Percentiles rank a stretch among this genome's conserved stretches.
Evolutionary conservation across 164 flowering plant species (phyloP).

Genomic region (Magnolia officinalis): DNA sequence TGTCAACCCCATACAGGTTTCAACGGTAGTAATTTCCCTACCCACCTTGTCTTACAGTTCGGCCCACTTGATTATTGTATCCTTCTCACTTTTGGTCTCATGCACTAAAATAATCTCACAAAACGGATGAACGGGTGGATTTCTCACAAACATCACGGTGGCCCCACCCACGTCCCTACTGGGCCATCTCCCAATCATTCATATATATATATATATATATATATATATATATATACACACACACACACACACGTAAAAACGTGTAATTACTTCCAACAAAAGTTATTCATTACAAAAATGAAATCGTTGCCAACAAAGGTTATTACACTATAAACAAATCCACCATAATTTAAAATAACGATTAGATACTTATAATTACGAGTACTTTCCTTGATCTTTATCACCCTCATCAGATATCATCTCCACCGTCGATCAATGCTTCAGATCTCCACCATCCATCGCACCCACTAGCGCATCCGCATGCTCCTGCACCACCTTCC

Average conservation of each 20-base stretch:
- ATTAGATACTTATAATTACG: not conserved
- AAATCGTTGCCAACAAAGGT: not conserved
- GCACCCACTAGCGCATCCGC: conserved; percentile 11
- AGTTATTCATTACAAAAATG: not conserved
- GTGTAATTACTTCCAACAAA: not conserved
- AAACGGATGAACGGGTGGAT: too few relatives aligned
- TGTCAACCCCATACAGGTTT: too few relatives aligned
- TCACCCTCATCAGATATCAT: not conserved
- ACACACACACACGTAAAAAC: not conserved
- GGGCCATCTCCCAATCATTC: too few relatives aligned
- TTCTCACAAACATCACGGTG: too few relatives aligned
- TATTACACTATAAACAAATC: conserved; percentile 3
- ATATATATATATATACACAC: too few relatives aligned
- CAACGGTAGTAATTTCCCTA: too few relatives aligned
- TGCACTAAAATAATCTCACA: too few relatives aligned
- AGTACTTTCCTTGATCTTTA: not conserved
- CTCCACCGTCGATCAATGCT: not conserved
- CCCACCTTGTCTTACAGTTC: too few relatives aligned
- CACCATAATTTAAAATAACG: not conserved
- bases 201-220: not conserved
- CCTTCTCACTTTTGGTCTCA: too few relatives aligned
- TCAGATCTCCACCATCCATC: not conserved
- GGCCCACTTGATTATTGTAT: too few relatives aligned
- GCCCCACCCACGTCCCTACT: not conserved
- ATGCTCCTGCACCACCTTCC: conserved; percentile 19